phyloP scores from a whole-genome alignment of 2,329 filamentous ascomycete species.

The Grosmannia clavigera region DNA sequence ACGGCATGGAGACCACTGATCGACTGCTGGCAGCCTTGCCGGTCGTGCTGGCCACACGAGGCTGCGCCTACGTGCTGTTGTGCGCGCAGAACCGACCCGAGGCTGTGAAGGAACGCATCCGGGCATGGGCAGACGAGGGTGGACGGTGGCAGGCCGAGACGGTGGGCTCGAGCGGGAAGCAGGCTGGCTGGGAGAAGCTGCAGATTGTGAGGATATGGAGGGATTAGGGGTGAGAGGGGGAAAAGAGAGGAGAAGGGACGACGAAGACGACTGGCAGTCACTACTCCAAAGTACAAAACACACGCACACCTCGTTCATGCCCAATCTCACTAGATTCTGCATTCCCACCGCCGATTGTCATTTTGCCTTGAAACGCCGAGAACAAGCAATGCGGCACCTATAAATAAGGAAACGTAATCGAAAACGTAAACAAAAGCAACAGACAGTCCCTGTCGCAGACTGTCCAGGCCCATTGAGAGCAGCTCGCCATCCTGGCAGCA shows the following conservation, averaged over 20 bases:
- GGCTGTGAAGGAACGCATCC: conserved; percentile 20
- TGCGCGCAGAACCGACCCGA: conserved; percentile 82
- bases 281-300: neutral
- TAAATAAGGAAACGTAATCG: neutral
- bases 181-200: conserved; percentile 89
- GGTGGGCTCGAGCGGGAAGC: conserved; percentile 71
- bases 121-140: conserved; percentile 7
- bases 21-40: conserved; percentile 62
- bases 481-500: too few relatives aligned
- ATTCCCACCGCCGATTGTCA: neutral
- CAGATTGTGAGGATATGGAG: conserved; percentile 81
- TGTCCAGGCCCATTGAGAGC: too few relatives aligned
- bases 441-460: too few relatives aligned
- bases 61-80: conserved; percentile 79
- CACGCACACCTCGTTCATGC: neutral
- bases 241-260: too few relatives aligned
- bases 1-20: conserved; percentile 92
- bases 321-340: neutral
- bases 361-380: conserved; percentile 1
- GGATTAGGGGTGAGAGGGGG: conserved; percentile 15
- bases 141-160: conserved; percentile 59
- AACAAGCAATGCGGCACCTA: neutral
- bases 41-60: conserved; percentile 46
- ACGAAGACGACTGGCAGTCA: neutral
- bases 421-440: neutral